phyloP scores from a whole-genome alignment of 495 filamentous ascomycete genomes.

The Aspergillus panamensis region DNA sequence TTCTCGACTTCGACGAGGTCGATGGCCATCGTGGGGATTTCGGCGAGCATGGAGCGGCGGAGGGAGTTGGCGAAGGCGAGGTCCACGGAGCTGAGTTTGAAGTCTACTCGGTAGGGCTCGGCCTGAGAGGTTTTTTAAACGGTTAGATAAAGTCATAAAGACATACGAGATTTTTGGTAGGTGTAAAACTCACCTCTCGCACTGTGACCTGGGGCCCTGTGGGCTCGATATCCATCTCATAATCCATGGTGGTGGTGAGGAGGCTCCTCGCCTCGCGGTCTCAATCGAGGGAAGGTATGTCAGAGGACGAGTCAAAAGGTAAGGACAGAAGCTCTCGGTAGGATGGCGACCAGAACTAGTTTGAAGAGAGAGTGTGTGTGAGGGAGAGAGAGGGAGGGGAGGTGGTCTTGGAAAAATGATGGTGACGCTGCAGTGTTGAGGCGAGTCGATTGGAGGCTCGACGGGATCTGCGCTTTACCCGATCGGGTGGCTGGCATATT shows the following conservation, averaged over 20 bases:
- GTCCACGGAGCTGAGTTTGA: slow-evolving; percentile 74
- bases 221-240: slow-evolving; percentile 66
- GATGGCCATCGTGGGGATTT: slow-evolving; percentile 92
- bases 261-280: background rate
- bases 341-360: background rate
- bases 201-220: slow-evolving; percentile 67
- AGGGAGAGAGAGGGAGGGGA: background rate
- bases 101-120: slow-evolving; percentile 68
- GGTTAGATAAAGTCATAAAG: no score
- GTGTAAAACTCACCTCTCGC: slow-evolving; percentile 52
- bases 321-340: no score
- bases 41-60: slow-evolving; percentile 86
- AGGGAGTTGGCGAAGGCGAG: slow-evolving; percentile 92
- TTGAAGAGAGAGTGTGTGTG: background rate
- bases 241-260: slow-evolving; percentile 53
- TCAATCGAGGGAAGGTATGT: slow-evolving; percentile 1
- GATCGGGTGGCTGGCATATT: slow-evolving; percentile 25
- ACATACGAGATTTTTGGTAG: no score
- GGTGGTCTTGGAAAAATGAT: background rate
- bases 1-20: slow-evolving; percentile 88
- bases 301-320: background rate
- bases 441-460: slow-evolving; percentile 7
- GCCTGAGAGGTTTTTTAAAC: slow-evolving; percentile 44
- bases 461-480: slow-evolving; percentile 31
- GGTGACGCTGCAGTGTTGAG: slow-evolving; percentile 3